Base-by-base conservation (phyloP, 2,329 filamentous ascomycete genomes). In the Fusarium domesticum region DNA sequence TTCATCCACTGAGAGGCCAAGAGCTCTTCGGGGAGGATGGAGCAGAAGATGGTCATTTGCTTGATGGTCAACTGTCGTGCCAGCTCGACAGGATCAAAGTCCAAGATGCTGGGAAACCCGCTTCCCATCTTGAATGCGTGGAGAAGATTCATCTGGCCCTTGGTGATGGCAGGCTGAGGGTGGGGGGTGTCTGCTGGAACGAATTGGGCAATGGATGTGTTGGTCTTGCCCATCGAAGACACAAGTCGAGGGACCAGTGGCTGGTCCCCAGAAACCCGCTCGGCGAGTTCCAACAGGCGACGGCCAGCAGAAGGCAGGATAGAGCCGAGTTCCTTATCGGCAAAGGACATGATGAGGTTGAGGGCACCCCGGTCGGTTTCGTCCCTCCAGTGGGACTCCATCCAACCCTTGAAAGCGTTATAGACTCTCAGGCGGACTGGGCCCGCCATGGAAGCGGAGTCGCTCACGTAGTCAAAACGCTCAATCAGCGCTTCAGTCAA, bases 401-500 rank as follows among this genome's bases (percentile, higher is more conserved):
- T 74, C 93, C 93, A 98, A 33, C 88, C 87, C 68, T 98, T 98
- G 76, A 98, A 89, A 44, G 90, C 85, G 64, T 98, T 97, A 73
- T 95, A 97, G 2, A 97, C 89, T 39, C 93, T 83, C 37, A 98
- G 73, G 39, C 91, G 84, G 17, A 97, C 92, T 0, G 92, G 89
- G 3, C 77, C 80, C 17, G 90, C 84, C 51, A 91, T 69, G 46
- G 83, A 78, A 17, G 83, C 80, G 37, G 84, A 87, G 47, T 93
- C 86, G 11, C 82, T 86, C 30, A 96, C 86, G 57, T 96, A 96
- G 47, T 96, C 88, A 65, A 95, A 98, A 20, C 95, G 84, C 45
- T 93, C 86, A 41, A 95, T 85, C n/a, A 98, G 76, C 4, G 84
- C 80, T 62, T 89, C 80, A 0, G 91, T 87, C 50, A 98, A 80